Conservation (phyloP, 2,329 filamentous ascomycete genomes). For the Fusarium guadeloupense region DNA sequence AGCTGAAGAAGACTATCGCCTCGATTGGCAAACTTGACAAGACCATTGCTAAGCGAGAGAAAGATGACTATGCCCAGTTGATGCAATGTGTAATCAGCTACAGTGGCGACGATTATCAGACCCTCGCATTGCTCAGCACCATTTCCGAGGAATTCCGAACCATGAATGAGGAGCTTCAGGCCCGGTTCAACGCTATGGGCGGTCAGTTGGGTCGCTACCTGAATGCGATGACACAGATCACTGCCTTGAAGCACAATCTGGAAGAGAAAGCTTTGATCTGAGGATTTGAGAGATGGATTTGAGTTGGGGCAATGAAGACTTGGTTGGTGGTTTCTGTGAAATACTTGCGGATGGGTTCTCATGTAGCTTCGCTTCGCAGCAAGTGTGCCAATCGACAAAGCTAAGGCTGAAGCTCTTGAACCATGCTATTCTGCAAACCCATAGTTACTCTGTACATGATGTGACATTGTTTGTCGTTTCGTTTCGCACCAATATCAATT, state of each 20-base stretch:
- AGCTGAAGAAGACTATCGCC: background rate
- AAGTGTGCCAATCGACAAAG: no score
- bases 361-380: background rate
- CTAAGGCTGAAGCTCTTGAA: no score
- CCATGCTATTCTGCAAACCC: no score
- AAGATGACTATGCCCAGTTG: background rate
- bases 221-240: background rate
- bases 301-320: background rate
- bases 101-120: background rate
- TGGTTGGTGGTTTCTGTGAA: background rate
- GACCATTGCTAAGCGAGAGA: background rate
- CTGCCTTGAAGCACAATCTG: background rate
- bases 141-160: background rate
- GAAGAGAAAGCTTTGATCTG: conserved; percentile 1
- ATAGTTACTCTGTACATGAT: no score
- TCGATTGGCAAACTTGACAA: background rate
- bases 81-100: background rate
- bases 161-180: background rate
- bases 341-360: no score
- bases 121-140: background rate
- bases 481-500: no score
- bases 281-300: background rate
- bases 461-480: no score
- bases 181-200: background rate
- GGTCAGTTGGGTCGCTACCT: background rate